These are phyloP conservation scores for Globisporangium paddicum DNA, from an alignment of 352 stramenopile genomes.

Conservation along the genomic window DNA sequence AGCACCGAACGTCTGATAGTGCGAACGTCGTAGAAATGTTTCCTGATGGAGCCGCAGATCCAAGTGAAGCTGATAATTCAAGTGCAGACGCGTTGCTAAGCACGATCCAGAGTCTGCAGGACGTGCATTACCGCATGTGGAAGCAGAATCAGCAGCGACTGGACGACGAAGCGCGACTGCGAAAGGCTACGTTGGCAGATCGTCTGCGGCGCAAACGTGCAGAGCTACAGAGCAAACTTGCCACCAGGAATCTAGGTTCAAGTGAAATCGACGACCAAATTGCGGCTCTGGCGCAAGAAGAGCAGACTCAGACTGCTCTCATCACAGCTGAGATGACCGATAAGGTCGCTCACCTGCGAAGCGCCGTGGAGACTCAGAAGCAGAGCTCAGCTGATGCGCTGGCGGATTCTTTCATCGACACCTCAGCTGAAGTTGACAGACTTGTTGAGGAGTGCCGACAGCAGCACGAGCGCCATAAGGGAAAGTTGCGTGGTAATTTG, in stretches of 20 bases:
- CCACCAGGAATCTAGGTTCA: neutral
- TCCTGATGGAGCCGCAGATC: neutral
- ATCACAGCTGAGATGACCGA: constrained; percentile 19
- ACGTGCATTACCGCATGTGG: constrained; percentile 30
- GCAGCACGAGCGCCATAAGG: constrained; percentile 15
- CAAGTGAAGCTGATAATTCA: neutral
- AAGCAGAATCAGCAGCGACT: constrained; percentile 20
- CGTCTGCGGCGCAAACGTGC: constrained; percentile 31
- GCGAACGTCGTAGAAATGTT: neutral
- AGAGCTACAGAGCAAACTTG: constrained; percentile 12
- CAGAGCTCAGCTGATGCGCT: constrained; percentile 14
- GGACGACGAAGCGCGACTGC: constrained; percentile 24
- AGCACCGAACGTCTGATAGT: no score
- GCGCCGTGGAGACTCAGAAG: constrained; percentile 12
- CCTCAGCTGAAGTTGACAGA: constrained; percentile 16
- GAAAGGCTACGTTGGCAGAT: constrained; percentile 27
- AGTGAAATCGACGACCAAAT: neutral
- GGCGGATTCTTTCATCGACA: constrained; percentile 9
- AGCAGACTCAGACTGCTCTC: constrained; percentile 4
- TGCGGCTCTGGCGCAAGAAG: constrained; percentile 17
- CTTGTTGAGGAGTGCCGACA: constrained; percentile 16
- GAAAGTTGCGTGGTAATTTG: constrained; percentile 13
- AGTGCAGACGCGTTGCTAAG: constrained; percentile 13
- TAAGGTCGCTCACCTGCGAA: constrained; percentile 10
- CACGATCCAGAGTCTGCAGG: constrained; percentile 26